Percentiles rank a stretch among this genome's conserved stretches.
Evolutionary conservation across 345 rosid genomes (phyloP).

Genomic region (Arabidopsis thaliana): TAIR10.1 NC_003070.9:22936001-22936500

Average conservation of each 20-base stretch:
- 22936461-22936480: slow-evolving; percentile 53
- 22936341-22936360: slow-evolving; percentile 66
- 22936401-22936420: slow-evolving; percentile 80
- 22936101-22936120: slow-evolving; percentile 30
- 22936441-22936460: slow-evolving; percentile 43
- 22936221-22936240: slow-evolving; percentile 18
- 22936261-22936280: slow-evolving; percentile 38
- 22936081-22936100: background rate
- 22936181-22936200: slow-evolving; percentile 19
- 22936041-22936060: slow-evolving; percentile 29
- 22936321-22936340: slow-evolving; percentile 58
- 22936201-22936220: slow-evolving; percentile 20
- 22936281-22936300: background rate
- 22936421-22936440: slow-evolving; percentile 80
- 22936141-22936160: slow-evolving; percentile 36
- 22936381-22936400: slow-evolving; percentile 47
- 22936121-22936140: slow-evolving; percentile 32
- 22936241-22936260: slow-evolving; percentile 29
- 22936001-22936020: background rate
- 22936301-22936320: background rate
- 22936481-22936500: slow-evolving; percentile 54
- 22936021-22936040: slow-evolving; percentile 6
- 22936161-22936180: slow-evolving; percentile 17
- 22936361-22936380: slow-evolving; percentile 50
- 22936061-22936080: slow-evolving; percentile 21